These are phyloP conservation scores for Elaeis oleifera DNA, from an alignment of 202 grass and related monocot genomes.

Conservation along the genomic window DNA sequence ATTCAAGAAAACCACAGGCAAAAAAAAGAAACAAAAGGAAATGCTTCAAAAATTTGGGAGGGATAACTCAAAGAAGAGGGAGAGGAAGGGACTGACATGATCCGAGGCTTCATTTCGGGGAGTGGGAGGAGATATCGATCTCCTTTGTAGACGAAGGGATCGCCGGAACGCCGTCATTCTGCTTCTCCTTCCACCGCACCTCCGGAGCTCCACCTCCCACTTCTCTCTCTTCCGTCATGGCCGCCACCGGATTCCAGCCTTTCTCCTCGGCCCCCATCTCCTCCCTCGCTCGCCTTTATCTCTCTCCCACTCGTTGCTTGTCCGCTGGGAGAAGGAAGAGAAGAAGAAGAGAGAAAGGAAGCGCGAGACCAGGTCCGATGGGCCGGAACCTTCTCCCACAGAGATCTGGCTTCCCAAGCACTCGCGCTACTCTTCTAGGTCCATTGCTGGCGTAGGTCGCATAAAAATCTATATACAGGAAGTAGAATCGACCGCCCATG, in stretches of 20 bases:
- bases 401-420: no score
- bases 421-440: no score
- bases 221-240: not conserved
- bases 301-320: no score
- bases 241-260: not conserved
- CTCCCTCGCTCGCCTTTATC: not conserved
- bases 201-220: not conserved
- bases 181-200: not conserved
- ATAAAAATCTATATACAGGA: no score
- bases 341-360: no score
- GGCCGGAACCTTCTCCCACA: no score
- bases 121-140: constrained; percentile 80
- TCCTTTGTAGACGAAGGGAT: constrained; percentile 36
- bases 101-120: constrained; percentile 49
- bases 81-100: constrained; percentile 50
- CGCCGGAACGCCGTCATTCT: constrained; percentile 8
- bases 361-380: no score
- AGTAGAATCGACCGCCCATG: no score
- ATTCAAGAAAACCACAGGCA: not conserved
- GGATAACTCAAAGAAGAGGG: not conserved
- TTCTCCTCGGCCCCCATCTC: constrained; percentile 13
- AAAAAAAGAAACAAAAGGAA: not conserved
- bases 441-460: no score
- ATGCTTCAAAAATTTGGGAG: not conserved
- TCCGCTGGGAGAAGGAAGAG: no score